Conservation (phyloP, 331 rosid genomes). For the Pyrus hybrid region DNA sequence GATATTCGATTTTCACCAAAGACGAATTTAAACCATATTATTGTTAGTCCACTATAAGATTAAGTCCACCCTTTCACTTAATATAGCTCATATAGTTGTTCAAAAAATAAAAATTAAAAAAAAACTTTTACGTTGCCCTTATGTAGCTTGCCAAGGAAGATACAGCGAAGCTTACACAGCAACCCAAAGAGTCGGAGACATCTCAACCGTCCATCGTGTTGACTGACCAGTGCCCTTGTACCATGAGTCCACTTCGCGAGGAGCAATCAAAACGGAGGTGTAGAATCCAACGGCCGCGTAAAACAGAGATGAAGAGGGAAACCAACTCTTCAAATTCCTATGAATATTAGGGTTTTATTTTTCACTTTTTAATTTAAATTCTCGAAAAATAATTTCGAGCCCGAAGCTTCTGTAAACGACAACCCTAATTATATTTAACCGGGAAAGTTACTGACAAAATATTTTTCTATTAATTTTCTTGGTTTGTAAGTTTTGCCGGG, state of each 20-base stretch:
- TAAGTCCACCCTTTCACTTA: too few relatives aligned
- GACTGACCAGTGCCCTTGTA: background rate
- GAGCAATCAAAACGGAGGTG: background rate
- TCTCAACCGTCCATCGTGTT: background rate
- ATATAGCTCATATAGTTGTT: too few relatives aligned
- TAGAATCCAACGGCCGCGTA: background rate
- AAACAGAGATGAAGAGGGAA: background rate
- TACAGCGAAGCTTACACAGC: background rate
- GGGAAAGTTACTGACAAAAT: background rate
- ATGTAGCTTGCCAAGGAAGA: background rate
- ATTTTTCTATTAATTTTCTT: too few relatives aligned
- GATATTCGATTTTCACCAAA: fast-evolving
- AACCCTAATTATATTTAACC: background rate
- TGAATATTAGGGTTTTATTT: background rate
- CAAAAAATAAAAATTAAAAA: background rate
- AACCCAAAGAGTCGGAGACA: background rate
- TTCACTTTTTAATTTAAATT: background rate
- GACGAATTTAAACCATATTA: fast-evolving
- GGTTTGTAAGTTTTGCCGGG: background rate
- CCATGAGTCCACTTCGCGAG: background rate
- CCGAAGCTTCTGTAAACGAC: too few relatives aligned
- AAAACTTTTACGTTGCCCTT: background rate
- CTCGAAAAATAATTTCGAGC: background rate
- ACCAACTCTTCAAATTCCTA: background rate
- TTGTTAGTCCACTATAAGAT: too few relatives aligned